These are phyloP conservation scores for Endothia cerciana DNA, from an alignment of 2,329 filamentous ascomycete genomes.

Conservation along the genomic window DNA sequence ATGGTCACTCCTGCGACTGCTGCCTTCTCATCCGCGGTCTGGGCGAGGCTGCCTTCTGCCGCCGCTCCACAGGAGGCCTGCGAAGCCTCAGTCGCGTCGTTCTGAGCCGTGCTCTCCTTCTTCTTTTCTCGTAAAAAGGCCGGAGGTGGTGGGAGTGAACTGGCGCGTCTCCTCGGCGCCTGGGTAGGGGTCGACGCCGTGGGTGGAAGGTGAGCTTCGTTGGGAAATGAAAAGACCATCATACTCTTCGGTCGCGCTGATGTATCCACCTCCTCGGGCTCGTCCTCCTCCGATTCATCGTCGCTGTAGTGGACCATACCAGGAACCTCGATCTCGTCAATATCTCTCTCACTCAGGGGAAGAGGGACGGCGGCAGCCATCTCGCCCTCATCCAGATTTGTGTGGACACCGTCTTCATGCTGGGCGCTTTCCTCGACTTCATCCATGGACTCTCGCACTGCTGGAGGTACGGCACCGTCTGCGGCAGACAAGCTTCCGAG, in stretches of 20 bases:
- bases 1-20: background rate
- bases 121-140: conserved; percentile 32
- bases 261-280: conserved; percentile 39
- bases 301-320: conserved; percentile 67
- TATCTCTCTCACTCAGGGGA: conserved; percentile 67
- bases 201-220: conserved; percentile 38
- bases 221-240: conserved; percentile 38
- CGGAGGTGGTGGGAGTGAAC: conserved; percentile 51
- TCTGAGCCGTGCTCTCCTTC: conserved; percentile 15
- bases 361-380: conserved; percentile 67
- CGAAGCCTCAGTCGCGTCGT: background rate
- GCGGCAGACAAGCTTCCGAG: conserved; percentile 43
- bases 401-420: conserved; percentile 9
- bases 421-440: conserved; percentile 25
- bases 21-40: conserved; percentile 27
- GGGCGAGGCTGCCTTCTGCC: conserved; percentile 31
- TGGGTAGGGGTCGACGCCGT: conserved; percentile 41
- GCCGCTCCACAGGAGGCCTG: conserved; percentile 43
- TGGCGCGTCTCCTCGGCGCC: conserved; percentile 49
- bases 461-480: conserved; percentile 43
- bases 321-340: conserved; percentile 81
- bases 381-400: conserved; percentile 45
- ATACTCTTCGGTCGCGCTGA: conserved; percentile 53
- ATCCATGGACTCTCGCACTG: conserved; percentile 37
- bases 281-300: conserved; percentile 57